Conservation (phyloP, 129 eudicot species). For the Gnaphalium uliginosum region DNA sequence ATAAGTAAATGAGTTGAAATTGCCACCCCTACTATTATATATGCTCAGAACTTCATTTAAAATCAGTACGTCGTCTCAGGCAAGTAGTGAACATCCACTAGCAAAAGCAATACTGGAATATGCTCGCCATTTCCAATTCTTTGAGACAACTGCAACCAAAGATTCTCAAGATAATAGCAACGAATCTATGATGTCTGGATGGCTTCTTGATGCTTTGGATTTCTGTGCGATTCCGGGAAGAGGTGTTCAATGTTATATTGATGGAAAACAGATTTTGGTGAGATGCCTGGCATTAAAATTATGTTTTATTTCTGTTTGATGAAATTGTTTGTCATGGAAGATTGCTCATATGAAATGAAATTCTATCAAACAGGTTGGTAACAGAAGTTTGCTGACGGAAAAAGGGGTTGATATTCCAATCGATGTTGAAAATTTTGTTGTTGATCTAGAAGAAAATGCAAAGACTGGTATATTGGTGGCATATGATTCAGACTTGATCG, state of each 20-base stretch:
- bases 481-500: slow-evolving; percentile 53
- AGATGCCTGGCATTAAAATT: slow-evolving; percentile 29
- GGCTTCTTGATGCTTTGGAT: slow-evolving; percentile 82
- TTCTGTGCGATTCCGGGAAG: slow-evolving; percentile 88
- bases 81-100: slow-evolving; percentile 96
- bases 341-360: slow-evolving; percentile 14
- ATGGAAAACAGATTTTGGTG: slow-evolving; percentile 75
- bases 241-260: slow-evolving; percentile 75
- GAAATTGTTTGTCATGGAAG: not conserved
- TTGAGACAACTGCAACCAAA: slow-evolving; percentile 59
- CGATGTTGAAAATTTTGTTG: slow-evolving; percentile 65
- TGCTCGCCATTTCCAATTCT: slow-evolving; percentile 91
- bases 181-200: slow-evolving; percentile 54
- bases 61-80: slow-evolving; percentile 40
- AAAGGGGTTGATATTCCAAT: slow-evolving; percentile 52
- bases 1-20: not conserved
- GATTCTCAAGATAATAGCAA: slow-evolving; percentile 37
- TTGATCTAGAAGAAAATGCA: slow-evolving; percentile 87
- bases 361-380: slow-evolving; percentile 69
- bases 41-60: not conserved
- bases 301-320: not conserved
- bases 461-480: slow-evolving; percentile 88
- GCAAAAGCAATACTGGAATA: slow-evolving; percentile 87
- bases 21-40: not conserved
- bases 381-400: slow-evolving; percentile 77